phyloP scores from a whole-genome alignment of 1,139 yeast genomes.

The Saccharomyces hybrid region DNA sequence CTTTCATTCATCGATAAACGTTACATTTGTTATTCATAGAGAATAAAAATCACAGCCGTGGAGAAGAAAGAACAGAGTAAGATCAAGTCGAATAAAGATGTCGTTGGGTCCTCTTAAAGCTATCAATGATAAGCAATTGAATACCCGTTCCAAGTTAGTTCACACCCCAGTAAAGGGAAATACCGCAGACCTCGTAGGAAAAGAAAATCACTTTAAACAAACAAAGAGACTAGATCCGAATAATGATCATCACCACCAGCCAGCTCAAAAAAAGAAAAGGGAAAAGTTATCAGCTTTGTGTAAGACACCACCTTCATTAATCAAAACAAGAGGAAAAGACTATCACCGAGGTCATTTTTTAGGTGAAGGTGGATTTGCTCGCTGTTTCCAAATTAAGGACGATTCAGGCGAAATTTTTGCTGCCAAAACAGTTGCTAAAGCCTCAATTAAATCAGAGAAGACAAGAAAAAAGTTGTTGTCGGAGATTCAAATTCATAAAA shows the following conservation, averaged over 20 bases:
- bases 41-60: background rate
- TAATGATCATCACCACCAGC: conserved; percentile 21
- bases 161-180: conserved; percentile 20
- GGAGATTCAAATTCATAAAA: conserved; percentile 91
- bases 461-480: conserved; percentile 82
- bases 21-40: background rate
- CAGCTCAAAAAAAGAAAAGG: conserved; percentile 51
- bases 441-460: conserved; percentile 83
- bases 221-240: conserved; percentile 6
- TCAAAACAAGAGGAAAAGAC: conserved; percentile 82
- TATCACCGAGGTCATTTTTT: conserved; percentile 84
- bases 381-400: conserved; percentile 95
- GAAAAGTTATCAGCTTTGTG: conserved; percentile 80
- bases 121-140: conserved; percentile 30
- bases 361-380: conserved; percentile 98
- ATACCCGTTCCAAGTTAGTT: conserved; percentile 20
- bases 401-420: conserved; percentile 83
- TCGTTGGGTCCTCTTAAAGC: conserved; percentile 30
- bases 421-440: conserved; percentile 96
- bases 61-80: background rate
- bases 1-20: background rate
- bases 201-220: conserved; percentile 9
- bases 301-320: conserved; percentile 88
- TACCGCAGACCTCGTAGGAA: conserved; percentile 8
- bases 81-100: conserved; percentile 8